Base-by-base conservation (phyloP, 768 basidiomycete genomes). In the Termitomyces sp. region DNA sequence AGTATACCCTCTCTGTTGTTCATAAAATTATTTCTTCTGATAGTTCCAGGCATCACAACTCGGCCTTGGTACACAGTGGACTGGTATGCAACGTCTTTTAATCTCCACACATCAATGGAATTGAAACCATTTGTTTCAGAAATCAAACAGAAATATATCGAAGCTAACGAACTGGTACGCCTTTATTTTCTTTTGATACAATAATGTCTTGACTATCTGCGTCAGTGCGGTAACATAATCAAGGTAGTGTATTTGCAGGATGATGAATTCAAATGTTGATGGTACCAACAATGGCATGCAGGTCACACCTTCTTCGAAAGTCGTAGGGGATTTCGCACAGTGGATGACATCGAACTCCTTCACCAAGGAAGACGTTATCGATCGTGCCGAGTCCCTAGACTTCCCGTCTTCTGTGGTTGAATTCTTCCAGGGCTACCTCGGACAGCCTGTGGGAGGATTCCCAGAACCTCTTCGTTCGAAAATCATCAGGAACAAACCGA, bases 381-480 rank as follows among this genome's bases (percentile, higher is more conserved):
- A 86, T 9, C 86, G 88, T 53, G 97, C 96, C 45, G 90, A 91
- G 45, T 83, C 85, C 58, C 86, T 99, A 60, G 97, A 99, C 74
- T 98, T 99, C 88, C 97, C 97, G 9, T 95, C 93, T 12, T 95
- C 91, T 36, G 93, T 94, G 49, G 92, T 94, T 44, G 96, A 98
- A 68, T 99, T 97, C 82, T 98, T 98, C 93, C 95, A 98, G 72
- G 97, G 97, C 18, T 96, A 95, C 75, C 91, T 99, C 62, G 96
- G 97, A 34, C 94, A 98, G 70, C 97, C 97, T 57, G 89, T 93
- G 69, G 97, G 95, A 70, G 96, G 97, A 50, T 98, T 98, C 90
- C 97, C 97, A 58, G 97, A 99, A 72, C 95, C 96, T 42, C 77
- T 99, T 62, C 93, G 97, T 63, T 82, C 87, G 63, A 83, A 87